A percentile compares a stretch with the other conserved stretches of the same genome.
These are phyloP conservation scores for Pythium monospermum DNA, from an alignment of 352 stramenopile genomes.

Conservation along the genomic window DNA sequence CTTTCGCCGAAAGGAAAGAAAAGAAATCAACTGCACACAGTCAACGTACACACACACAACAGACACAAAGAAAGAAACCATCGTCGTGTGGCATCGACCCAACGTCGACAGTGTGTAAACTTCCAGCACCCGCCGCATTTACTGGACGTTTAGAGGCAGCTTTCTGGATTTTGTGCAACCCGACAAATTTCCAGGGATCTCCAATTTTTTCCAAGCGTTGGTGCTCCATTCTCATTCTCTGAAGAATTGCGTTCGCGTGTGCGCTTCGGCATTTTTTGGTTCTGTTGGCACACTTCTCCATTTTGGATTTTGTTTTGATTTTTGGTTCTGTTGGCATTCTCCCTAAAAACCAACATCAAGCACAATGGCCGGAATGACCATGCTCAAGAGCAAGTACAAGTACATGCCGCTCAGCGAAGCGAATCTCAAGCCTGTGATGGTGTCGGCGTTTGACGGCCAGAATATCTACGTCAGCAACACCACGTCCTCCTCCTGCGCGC, in stretches of 20 bases:
- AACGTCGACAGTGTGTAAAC: too few relatives aligned
- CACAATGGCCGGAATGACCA: constrained; percentile 22
- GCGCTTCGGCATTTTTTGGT: too few relatives aligned
- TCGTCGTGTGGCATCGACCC: too few relatives aligned
- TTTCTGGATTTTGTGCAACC: too few relatives aligned
- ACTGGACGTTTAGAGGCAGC: too few relatives aligned
- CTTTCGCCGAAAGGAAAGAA: constrained; percentile 9
- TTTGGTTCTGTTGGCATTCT: background rate
- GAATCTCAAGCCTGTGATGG: constrained; percentile 69
- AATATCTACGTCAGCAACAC: constrained; percentile 44
- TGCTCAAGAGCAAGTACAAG: constrained; percentile 45
- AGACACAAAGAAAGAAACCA: too few relatives aligned
- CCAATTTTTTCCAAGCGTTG: too few relatives aligned
- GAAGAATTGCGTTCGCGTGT: too few relatives aligned
- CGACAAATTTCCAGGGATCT: too few relatives aligned
- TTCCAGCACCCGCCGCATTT: too few relatives aligned
- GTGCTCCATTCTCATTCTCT: too few relatives aligned
- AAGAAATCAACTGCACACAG: background rate
- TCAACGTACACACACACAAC: background rate
- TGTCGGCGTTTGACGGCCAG: constrained; percentile 76
- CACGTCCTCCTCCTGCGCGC: background rate
- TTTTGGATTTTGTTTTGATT: constrained; percentile 1
- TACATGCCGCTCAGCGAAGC: constrained; percentile 86
- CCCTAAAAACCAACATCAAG: constrained; percentile 3
- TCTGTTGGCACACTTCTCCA: background rate